Evolutionary conservation across 352 stramenopile species (phyloP), one percentile per base, ranked within the genome.

Genomic region (Pythium rishiriense): DNA sequence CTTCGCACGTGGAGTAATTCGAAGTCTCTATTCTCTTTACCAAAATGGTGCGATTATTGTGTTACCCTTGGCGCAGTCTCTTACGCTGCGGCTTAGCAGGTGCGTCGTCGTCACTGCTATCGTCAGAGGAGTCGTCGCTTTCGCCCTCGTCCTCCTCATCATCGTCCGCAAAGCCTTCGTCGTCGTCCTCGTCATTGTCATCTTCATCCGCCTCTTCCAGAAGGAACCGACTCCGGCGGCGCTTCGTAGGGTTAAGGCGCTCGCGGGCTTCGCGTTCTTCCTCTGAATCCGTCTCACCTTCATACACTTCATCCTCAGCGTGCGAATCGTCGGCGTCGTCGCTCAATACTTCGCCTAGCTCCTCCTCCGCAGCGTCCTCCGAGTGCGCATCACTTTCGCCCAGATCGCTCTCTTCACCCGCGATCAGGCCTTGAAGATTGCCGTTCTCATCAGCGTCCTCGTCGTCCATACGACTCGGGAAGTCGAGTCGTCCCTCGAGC

Each of bases 401-500:
- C n/a, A 76, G 59, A 46, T 91, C 83, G 26, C 81, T 89, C 45
- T 88, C 84, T 15, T 92, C 82, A 42, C 85, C 75, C 15, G 64
- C 80, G 26, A 91, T 75, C 26, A 94, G 72, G 0, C 81, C 87
- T 33, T 81, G 83, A 14, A 96, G 50, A 52, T 96, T 96, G 10
- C 85, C 87, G 48, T 93, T 85, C 55, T 91, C 87, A 28, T 96
- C 83, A 0, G 85, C 79, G 35, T 94, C 87, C 74, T 92, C 87
- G 31, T 91, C 71, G 60, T 91, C 78, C 43, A 92, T 76, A 54
- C 87, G 78, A 41, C 76, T 93, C 0, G 87, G 87, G 42, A 96
- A 94, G 55, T 96, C 87, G 17, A 96, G 58, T 56, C 78, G 68
- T 9, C 70, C 81, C 60, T 64, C 64, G 45, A 91, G 74, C 25